These are phyloP conservation scores for Phytopythium sindhum DNA, from an alignment of 352 stramenopile genomes.

Conservation along the genomic window DNA sequence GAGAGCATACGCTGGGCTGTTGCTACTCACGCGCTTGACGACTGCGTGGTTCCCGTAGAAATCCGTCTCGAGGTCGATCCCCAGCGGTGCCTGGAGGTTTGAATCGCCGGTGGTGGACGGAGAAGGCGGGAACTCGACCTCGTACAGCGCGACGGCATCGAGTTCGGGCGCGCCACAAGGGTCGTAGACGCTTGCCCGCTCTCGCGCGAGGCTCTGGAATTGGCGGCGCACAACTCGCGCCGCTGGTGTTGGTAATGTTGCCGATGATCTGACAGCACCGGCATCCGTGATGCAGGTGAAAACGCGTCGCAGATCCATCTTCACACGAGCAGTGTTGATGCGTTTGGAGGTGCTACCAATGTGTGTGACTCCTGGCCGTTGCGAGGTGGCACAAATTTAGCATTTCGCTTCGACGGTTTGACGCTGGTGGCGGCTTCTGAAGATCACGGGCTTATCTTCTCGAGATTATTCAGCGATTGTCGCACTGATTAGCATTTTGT, in stretches of 20 bases:
- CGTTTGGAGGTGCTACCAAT: background rate
- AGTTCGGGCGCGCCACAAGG: constrained; percentile 25
- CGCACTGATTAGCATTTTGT: too few relatives aligned
- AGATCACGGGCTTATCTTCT: background rate
- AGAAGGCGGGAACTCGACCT: constrained; percentile 43
- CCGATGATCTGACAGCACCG: background rate
- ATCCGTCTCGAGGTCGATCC: constrained; percentile 57
- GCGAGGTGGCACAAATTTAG: background rate
- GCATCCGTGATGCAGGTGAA: background rate
- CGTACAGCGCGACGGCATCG: constrained; percentile 43
- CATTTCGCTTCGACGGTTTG: background rate
- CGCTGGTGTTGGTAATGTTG: background rate
- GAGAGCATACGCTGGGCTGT: constrained; percentile 29
- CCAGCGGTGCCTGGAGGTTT: constrained; percentile 18
- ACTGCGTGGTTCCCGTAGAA: constrained; percentile 51
- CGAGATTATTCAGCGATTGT: background rate
- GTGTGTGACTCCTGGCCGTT: background rate
- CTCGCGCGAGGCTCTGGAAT: constrained; percentile 37
- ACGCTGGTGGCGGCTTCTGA: background rate
- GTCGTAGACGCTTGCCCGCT: constrained; percentile 22
- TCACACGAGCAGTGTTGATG: background rate
- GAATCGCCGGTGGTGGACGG: background rate
- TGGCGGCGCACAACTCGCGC: constrained; percentile 37
- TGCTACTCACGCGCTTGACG: constrained; percentile 32
- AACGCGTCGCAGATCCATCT: background rate